A percentile compares a stretch with the other conserved stretches of the same genome.
Conservation (phyloP, 148 eudicot species). For the Cornus controversa region DNA sequence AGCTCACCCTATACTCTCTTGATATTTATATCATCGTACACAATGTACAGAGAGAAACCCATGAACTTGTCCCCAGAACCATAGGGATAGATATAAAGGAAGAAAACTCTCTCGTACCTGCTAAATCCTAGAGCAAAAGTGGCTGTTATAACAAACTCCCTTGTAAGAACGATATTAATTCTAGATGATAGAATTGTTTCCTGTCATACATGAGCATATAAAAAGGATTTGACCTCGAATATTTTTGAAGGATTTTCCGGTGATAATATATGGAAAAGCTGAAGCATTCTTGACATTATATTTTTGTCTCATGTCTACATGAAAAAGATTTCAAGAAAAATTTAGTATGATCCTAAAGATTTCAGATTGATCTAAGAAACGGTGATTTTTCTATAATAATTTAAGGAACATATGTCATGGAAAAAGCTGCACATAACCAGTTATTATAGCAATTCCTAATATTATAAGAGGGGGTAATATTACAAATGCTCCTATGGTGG, state of each 20-base stretch:
- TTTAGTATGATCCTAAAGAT: too few relatives aligned
- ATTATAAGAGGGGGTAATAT: conserved; percentile 77
- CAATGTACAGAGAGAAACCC: too few relatives aligned
- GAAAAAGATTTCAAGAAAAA: background rate
- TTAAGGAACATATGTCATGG: conserved; percentile 37
- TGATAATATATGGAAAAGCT: background rate
- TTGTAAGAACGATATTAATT: too few relatives aligned
- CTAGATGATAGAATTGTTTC: background rate
- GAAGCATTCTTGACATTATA: background rate
- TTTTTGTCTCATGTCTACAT: background rate
- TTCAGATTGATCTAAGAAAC: background rate
- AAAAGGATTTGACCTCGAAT: background rate
- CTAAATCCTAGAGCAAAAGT: background rate
- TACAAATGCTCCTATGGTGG: conserved; percentile 89
- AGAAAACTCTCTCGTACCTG: too few relatives aligned
- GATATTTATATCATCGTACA: too few relatives aligned
- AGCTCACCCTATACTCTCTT: too few relatives aligned
- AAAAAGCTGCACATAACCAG: conserved; percentile 93
- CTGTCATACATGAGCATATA: background rate
- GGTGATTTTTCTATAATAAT: background rate
- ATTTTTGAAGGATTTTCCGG: background rate
- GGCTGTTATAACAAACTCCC: too few relatives aligned
- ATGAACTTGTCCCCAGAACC: too few relatives aligned
- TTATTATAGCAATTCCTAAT: conserved; percentile 68
- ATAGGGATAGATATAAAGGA: too few relatives aligned